phyloP scores from a whole-genome alignment of 2,329 filamentous ascomycete species.

The Penicillium sp. region DNA sequence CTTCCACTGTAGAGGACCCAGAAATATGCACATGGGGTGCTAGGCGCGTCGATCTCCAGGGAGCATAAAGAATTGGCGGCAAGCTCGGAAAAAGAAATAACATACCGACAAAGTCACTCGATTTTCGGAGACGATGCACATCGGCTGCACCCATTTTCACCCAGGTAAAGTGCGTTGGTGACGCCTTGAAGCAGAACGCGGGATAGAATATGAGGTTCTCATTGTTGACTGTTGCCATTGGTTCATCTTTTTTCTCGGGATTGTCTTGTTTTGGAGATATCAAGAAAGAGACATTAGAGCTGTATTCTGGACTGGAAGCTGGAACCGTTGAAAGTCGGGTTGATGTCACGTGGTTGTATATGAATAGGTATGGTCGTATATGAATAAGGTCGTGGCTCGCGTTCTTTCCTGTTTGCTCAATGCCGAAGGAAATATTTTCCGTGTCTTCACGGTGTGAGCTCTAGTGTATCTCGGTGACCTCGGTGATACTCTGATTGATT shows the following conservation, averaged over 20 bases:
- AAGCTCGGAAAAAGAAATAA: not conserved
- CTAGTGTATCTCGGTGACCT: not conserved
- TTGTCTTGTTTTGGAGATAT: not conserved
- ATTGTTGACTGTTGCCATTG: slow-evolving; percentile 27
- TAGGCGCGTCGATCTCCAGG: not conserved
- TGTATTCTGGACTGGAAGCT: not conserved
- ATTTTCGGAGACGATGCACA: slow-evolving; percentile 53
- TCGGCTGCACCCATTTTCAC: slow-evolving; percentile 60
- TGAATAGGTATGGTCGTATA: slow-evolving; percentile 1
- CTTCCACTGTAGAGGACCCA: not conserved
- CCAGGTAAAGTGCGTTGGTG: slow-evolving; percentile 63
- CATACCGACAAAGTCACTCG: slow-evolving; percentile 54
- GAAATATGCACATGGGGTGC: not conserved
- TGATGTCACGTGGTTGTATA: slow-evolving; percentile 7
- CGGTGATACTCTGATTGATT: not conserved
- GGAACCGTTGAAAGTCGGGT: not conserved
- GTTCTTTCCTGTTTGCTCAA: not conserved
- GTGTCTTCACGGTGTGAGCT: not conserved
- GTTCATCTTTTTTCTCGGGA: slow-evolving; percentile 26
- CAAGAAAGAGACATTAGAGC: not conserved
- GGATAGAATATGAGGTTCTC: slow-evolving; percentile 52
- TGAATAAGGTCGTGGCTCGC: not conserved
- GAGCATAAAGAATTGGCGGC: not conserved
- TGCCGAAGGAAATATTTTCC: too few relatives aligned
- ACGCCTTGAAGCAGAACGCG: slow-evolving; percentile 59